Percentiles rank a stretch among this genome's conserved stretches.
These are phyloP conservation scores for Parafenestella ontariensis DNA, from an alignment of 2,329 filamentous ascomycete species.

Conservation along the genomic window DNA sequence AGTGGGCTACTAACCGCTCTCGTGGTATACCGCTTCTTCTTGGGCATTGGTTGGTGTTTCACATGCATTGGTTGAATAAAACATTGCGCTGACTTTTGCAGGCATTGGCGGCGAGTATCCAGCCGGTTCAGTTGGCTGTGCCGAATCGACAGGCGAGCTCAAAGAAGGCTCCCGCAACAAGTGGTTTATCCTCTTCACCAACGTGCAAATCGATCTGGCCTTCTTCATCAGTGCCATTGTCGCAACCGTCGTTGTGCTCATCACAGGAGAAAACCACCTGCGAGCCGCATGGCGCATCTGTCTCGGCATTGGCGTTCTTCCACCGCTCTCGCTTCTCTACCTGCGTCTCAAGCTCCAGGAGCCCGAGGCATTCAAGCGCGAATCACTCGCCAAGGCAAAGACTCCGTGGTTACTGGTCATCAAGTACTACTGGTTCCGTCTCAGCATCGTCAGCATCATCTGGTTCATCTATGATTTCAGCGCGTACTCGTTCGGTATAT, in stretches of 20 bases:
- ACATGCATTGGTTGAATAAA: too few species aligned
- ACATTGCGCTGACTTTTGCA: slow-evolving; percentile 13
- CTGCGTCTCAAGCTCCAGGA: slow-evolving; percentile 63
- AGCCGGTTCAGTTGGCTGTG: slow-evolving; percentile 81
- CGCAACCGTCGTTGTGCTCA: slow-evolving; percentile 69
- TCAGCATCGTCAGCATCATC: slow-evolving; percentile 62
- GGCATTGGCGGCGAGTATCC: slow-evolving; percentile 85
- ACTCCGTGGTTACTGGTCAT: slow-evolving; percentile 54
- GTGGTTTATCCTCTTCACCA: slow-evolving; percentile 85
- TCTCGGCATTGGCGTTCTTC: slow-evolving; percentile 62
- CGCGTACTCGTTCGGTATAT: slow-evolving; percentile 84
- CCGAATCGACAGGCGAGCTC: slow-evolving; percentile 84
- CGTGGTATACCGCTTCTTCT: slow-evolving; percentile 84
- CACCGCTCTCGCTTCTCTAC: slow-evolving; percentile 63
- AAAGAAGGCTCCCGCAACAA: slow-evolving; percentile 81
- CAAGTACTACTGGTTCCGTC: slow-evolving; percentile 62
- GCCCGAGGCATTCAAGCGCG: slow-evolving; percentile 61
- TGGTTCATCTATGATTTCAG: slow-evolving; percentile 74
- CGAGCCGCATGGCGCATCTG: slow-evolving; percentile 82
- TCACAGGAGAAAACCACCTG: slow-evolving; percentile 65
- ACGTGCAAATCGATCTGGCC: slow-evolving; percentile 83
- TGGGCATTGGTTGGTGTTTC: slow-evolving; percentile 56
- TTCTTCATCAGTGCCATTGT: slow-evolving; percentile 84
- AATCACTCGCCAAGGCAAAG: slow-evolving; percentile 55
- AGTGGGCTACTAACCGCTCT: slow-evolving; percentile 78